Evolutionary conservation across 208 protist genomes (phyloP).

Genomic region (Borovskyia barvae): DNA sequence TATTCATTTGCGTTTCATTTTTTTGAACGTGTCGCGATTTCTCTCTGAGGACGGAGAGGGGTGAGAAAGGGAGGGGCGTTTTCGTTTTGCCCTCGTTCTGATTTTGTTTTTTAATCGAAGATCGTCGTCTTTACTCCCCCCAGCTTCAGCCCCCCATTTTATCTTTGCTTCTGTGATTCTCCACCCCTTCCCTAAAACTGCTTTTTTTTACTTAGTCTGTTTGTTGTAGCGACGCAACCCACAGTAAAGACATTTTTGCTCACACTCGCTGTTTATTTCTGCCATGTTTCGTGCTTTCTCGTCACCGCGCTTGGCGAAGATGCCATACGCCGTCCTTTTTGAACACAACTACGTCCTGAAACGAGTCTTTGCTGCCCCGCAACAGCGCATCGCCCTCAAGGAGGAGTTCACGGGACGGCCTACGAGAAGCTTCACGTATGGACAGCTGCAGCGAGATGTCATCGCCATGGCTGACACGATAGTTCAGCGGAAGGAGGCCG

Average conservation of each 20-base stretch:
- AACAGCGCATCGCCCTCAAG: slow-evolving; percentile 56
- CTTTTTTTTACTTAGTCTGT: not conserved
- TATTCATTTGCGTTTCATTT: too few relatives aligned
- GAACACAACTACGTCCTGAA: slow-evolving; percentile 65
- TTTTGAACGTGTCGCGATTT: too few relatives aligned
- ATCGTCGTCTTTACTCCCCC: too few relatives aligned
- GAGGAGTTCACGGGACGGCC: slow-evolving; percentile 60
- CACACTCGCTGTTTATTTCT: too few relatives aligned
- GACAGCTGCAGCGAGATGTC: slow-evolving; percentile 77
- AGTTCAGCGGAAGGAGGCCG: slow-evolving; percentile 45
- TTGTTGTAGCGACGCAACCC: not conserved
- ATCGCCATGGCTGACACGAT: slow-evolving; percentile 62
- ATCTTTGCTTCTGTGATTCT: not conserved
- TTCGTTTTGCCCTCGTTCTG: too few relatives aligned
- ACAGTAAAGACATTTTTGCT: not conserved
- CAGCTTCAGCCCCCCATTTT: too few relatives aligned
- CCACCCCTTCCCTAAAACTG: not conserved
- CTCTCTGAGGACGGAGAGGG: too few relatives aligned
- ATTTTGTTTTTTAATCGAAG: too few relatives aligned
- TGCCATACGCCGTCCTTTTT: slow-evolving; percentile 80
- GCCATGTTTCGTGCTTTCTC: slow-evolving; percentile 40
- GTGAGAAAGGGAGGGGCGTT: too few relatives aligned
- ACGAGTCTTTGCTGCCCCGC: slow-evolving; percentile 61
- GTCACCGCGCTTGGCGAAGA: slow-evolving; percentile 27
- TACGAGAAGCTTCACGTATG: slow-evolving; percentile 61